phyloP scores from a whole-genome alignment of 768 basidiomycete species.

The Heimioporus sp. region DNA sequence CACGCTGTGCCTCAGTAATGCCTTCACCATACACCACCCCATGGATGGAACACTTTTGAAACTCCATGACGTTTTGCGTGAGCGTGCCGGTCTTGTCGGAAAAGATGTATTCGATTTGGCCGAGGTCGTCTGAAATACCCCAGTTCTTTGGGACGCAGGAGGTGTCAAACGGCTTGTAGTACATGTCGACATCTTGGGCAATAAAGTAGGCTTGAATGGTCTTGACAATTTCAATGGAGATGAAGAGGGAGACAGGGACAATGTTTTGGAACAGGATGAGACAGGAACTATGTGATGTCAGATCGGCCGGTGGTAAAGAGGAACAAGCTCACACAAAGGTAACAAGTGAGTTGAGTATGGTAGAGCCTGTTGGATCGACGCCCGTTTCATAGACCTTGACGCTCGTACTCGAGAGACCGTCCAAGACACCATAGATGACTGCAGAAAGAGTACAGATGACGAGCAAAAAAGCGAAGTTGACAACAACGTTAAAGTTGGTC shows the following conservation, averaged over 20 bases:
- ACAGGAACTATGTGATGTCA: slow-evolving; percentile 58
- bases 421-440: slow-evolving; percentile 72
- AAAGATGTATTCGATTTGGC: slow-evolving; percentile 95
- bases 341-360: slow-evolving; percentile 73
- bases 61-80: slow-evolving; percentile 98
- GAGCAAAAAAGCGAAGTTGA: slow-evolving; percentile 83
- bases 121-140: slow-evolving; percentile 98
- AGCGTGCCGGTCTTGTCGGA: slow-evolving; percentile 97
- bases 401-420: slow-evolving; percentile 60
- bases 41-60: slow-evolving; percentile 89
- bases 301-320: neutral
- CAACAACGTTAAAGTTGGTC: slow-evolving; percentile 96
- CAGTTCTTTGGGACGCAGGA: slow-evolving; percentile 95
- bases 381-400: slow-evolving; percentile 68
- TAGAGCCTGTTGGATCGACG: slow-evolving; percentile 57
- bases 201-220: slow-evolving; percentile 98
- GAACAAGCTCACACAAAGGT: slow-evolving; percentile 78
- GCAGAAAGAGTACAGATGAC: slow-evolving; percentile 76
- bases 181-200: slow-evolving; percentile 95
- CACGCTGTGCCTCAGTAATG: slow-evolving; percentile 91
- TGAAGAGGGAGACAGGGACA: slow-evolving; percentile 93
- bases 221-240: slow-evolving; percentile 97
- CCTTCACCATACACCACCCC: slow-evolving; percentile 91
- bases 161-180: slow-evolving; percentile 82
- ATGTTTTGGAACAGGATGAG: slow-evolving; percentile 98